phyloP scores from a whole-genome alignment of 2,329 filamentous ascomycete species.

The Didymella pomorum region DNA sequence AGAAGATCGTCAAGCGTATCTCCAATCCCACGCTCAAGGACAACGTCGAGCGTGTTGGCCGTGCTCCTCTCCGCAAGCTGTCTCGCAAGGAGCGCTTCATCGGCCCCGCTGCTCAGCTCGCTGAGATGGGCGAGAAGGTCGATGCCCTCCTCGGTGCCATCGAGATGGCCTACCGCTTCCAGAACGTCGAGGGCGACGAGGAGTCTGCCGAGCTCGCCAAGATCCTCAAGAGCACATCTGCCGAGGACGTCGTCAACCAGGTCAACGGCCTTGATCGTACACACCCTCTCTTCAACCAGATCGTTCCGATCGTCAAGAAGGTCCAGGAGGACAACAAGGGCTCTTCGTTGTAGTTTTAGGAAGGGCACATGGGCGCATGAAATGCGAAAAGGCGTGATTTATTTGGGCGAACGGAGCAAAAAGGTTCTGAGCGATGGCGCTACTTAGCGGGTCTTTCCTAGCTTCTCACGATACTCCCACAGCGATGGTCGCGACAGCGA shows the following conservation, averaged over 20 bases:
- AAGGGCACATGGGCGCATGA: not conserved
- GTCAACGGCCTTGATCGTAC: conserved; percentile 80
- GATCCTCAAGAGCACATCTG: conserved; percentile 77
- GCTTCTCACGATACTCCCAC: conserved; percentile 20
- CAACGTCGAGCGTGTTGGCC: conserved; percentile 91
- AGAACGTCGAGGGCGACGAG: conserved; percentile 89
- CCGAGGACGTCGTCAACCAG: conserved; percentile 79
- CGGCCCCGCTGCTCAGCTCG: conserved; percentile 86
- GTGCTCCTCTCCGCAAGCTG: conserved; percentile 92
- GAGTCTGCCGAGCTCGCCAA: conserved; percentile 86
- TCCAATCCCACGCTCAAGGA: conserved; percentile 94
- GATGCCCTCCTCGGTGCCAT: conserved; percentile 79
- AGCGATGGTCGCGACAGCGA: conserved; percentile 16
- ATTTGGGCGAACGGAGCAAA: conserved; percentile 21
- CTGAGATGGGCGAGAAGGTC: conserved; percentile 78
- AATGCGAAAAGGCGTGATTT: conserved; percentile 14
- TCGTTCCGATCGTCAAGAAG: conserved; percentile 80
- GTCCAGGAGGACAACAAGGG: conserved; percentile 65
- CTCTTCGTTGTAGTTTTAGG: conserved; percentile 20
- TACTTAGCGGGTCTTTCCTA: conserved; percentile 23
- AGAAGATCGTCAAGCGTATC: conserved; percentile 91
- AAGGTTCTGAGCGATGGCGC: conserved; percentile 22
- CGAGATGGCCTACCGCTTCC: conserved; percentile 94
- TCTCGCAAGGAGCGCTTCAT: conserved; percentile 96
- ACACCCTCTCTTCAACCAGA: conserved; percentile 79